phyloP scores from a whole-genome alignment of 257 asterid species.

The Ophiorrhiza pumila region DNA sequence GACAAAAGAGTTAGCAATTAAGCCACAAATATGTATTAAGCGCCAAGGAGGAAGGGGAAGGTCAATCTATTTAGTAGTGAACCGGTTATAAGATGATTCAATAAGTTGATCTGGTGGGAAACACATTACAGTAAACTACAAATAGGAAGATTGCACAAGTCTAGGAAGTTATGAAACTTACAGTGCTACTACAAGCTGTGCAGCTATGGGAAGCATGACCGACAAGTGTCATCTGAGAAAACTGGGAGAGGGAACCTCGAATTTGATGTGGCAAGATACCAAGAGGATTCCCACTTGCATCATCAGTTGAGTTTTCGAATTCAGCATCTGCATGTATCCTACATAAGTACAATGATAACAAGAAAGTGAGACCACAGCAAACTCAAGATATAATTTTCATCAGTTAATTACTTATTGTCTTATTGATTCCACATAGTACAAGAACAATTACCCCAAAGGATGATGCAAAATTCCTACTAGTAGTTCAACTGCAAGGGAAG shows the following conservation, averaged over 20 bases:
- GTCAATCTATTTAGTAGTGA: too few relatives aligned
- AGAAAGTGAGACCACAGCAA: not conserved
- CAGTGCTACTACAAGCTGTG: slow-evolving; percentile 80
- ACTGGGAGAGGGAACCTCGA: slow-evolving; percentile 81
- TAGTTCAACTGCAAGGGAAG: slow-evolving; percentile 93
- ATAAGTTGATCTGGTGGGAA: not conserved
- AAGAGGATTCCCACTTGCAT: slow-evolving; percentile 60
- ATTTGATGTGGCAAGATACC: slow-evolving; percentile 94
- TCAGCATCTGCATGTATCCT: slow-evolving; percentile 81
- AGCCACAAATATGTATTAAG: too few relatives aligned
- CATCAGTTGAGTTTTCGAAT: slow-evolving; percentile 48
- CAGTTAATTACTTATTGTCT: not conserved
- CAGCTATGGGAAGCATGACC: slow-evolving; percentile 84
- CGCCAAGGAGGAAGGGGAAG: too few relatives aligned
- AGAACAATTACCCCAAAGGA: slow-evolving; percentile 63
- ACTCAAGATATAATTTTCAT: not conserved
- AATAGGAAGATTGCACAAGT: not conserved
- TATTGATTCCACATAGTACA: not conserved
- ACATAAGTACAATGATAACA: slow-evolving; percentile 13
- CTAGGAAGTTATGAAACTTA: slow-evolving; percentile 36
- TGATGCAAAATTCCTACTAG: slow-evolving; percentile 85
- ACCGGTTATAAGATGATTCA: too few relatives aligned
- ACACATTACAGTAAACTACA: not conserved
- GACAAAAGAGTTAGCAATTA: too few relatives aligned
- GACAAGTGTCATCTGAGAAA: slow-evolving; percentile 81